phyloP scores from a whole-genome alignment of 2,329 filamentous ascomycete species.

The Cylindrodendrum hubeiense region DNA sequence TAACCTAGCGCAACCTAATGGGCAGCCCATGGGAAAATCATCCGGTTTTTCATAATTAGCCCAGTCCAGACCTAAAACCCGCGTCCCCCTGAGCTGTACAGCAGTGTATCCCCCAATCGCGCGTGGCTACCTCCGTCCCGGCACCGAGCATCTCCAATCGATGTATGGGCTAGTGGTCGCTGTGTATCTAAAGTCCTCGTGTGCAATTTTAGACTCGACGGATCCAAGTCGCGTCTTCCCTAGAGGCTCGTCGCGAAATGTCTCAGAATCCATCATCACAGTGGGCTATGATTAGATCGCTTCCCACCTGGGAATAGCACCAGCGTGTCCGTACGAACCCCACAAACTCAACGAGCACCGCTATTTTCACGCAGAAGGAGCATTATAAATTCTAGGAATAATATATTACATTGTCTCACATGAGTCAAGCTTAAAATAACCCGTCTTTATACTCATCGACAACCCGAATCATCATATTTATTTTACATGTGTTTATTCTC shows the following conservation, averaged over 20 bases:
- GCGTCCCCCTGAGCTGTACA: not conserved
- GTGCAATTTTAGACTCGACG: not conserved
- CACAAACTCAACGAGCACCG: no score
- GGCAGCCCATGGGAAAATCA: constrained; percentile 4
- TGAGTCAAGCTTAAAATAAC: no score
- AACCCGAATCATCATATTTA: no score
- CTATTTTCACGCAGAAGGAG: no score
- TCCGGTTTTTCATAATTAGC: constrained; percentile 9
- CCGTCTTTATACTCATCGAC: no score
- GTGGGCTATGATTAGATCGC: not conserved
- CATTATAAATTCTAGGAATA: no score
- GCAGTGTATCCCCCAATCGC: not conserved
- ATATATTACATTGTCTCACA: no score
- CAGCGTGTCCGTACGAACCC: not conserved
- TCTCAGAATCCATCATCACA: not conserved
- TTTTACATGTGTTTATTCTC: no score
- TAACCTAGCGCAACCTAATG: constrained; percentile 11
- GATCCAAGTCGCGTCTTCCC: not conserved
- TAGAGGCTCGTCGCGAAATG: not conserved
- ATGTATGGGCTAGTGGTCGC: not conserved
- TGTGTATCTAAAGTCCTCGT: not conserved
- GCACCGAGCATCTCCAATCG: not conserved
- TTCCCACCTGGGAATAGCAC: not conserved
- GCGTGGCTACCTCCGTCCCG: not conserved
- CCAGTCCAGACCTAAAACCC: not conserved